A percentile compares a stretch with the other conserved stretches of the same genome.
Evolutionary conservation across 2,329 filamentous ascomycete species (phyloP).

Genomic region (Aspergillus fischeri): DNA sequence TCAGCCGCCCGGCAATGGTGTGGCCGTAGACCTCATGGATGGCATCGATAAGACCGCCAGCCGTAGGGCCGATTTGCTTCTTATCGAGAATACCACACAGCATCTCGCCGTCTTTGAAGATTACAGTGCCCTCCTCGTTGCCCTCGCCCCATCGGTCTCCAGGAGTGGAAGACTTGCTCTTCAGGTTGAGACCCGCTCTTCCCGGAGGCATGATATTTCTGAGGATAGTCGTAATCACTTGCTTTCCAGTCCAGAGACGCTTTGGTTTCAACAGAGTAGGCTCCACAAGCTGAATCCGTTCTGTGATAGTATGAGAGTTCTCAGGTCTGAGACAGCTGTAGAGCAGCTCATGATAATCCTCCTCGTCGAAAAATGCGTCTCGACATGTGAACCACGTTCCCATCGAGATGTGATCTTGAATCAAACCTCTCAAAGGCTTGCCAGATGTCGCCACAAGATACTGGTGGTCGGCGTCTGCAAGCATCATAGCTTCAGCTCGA

Average conservation of each 20-base stretch:
- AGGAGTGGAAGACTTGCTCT: conserved; percentile 72
- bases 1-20: conserved; percentile 75
- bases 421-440: conserved; percentile 88
- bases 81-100: conserved; percentile 92
- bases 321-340: conserved; percentile 88
- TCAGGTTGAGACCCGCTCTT: conserved; percentile 73
- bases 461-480: conserved; percentile 95
- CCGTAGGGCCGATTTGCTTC: conserved; percentile 82
- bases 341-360: conserved; percentile 88
- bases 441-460: conserved; percentile 92
- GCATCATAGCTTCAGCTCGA: conserved; percentile 82
- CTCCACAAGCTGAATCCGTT: conserved; percentile 73
- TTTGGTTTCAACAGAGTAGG: conserved; percentile 80
- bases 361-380: conserved; percentile 83
- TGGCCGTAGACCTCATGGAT: conserved; percentile 93
- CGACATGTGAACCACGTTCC: conserved; percentile 85
- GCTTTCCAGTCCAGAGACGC: conserved; percentile 90
- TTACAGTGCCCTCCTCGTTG: conserved; percentile 72
- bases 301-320: conserved; percentile 77
- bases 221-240: conserved; percentile 86
- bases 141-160: conserved; percentile 70
- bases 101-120: conserved; percentile 82
- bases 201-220: conserved; percentile 82
- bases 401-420: conserved; percentile 97
- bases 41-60: conserved; percentile 83